phyloP scores from a whole-genome alignment of 2,329 filamentous ascomycete genomes.

The Botrytis aclada region DNA sequence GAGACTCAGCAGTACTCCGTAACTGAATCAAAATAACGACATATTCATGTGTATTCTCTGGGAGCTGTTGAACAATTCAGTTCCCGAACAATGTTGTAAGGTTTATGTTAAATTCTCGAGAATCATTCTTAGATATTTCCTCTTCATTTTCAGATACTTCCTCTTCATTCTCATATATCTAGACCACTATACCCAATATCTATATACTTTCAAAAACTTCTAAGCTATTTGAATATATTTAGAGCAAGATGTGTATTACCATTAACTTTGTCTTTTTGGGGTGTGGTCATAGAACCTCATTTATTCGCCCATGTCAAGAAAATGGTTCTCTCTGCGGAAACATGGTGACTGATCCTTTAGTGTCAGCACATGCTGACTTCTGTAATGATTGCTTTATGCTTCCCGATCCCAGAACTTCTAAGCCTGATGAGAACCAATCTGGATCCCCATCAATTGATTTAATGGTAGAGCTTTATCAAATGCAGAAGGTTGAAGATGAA shows the following conservation, averaged over 20 bases:
- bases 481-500: neutral
- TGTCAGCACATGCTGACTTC: neutral
- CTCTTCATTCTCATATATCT: neutral
- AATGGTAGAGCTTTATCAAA: neutral
- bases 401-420: neutral
- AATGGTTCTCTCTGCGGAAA: neutral
- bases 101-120: neutral
- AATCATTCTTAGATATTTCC: too few species aligned
- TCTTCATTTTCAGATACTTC: too few species aligned
- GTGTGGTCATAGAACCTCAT: neutral
- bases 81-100: neutral
- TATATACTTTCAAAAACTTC: neutral
- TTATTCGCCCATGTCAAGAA: neutral
- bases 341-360: neutral
- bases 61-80: neutral
- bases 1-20: too few species aligned
- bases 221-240: neutral
- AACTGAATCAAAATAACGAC: too few species aligned
- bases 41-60: neutral
- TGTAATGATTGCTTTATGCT: neutral
- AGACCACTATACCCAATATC: neutral
- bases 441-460: neutral
- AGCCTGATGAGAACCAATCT: accelerated
- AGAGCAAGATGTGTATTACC: neutral
- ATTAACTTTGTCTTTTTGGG: accelerated